Evolutionary conservation across 108 stramenopile species (phyloP), one percentile per base, ranked within the genome.

Genomic region (Skeletonema potamos): DNA sequence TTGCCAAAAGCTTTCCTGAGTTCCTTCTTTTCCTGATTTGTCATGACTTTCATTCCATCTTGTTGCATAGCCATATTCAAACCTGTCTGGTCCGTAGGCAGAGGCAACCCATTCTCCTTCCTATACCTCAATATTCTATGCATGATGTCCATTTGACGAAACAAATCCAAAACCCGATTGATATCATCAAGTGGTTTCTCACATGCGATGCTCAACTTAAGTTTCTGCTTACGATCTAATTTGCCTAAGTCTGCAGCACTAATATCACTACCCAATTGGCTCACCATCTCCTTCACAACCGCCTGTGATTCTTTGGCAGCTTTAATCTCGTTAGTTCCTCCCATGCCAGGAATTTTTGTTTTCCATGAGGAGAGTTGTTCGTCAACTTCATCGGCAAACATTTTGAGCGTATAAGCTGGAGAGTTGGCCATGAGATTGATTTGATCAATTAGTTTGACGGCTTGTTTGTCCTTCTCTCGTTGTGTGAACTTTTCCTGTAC

Each of bases 91-190:
- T 88, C 86, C n/a, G 70, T 62, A 10, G 92, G 89, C 58, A 93
- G 74, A 27, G 86, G 56, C 59, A 85, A 82, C 0, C 89, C 86
- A 48, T 83, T 74, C 44, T 66, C 29, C 29, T 86, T 68, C 18
- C 93, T 82, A 66, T 87, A 86, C 22, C 90, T 75, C 28, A 94
- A 70, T 18, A 90, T 84, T 28, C 82, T 73, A 70, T 94, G 93
- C 93, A 94, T 91, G 34, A 89, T 78, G 12, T 85, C 83, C 90
- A 94, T 88, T 26, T 84, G 76, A 18, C 85, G 77, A 69, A 91
- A 89, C 62, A 90, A 89, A 3, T 80, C 43, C 39, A 91, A 48
- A 32, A 94, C 58, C n/a, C 79, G 61, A 17, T 85, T 68, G 11
- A 92, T 72, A 43, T 94, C 90, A 43, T 89, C 86, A 28, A 93